A percentile compares a stretch with the other conserved stretches of the same genome.
These are phyloP conservation scores for Yamadazyma atlantica DNA, from an alignment of 1,139 yeast genomes.

Conservation along the genomic window DNA sequence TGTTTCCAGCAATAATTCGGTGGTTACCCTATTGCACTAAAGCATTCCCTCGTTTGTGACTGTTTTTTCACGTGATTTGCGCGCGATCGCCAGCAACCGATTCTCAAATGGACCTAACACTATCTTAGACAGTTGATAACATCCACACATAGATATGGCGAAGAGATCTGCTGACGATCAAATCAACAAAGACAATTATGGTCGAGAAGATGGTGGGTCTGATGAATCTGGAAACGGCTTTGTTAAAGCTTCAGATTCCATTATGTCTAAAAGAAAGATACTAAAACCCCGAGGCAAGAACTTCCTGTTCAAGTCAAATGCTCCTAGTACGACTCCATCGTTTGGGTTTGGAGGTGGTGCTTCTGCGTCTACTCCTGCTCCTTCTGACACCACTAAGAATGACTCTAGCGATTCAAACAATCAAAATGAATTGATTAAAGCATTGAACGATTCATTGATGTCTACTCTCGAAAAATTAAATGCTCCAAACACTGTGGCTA, in stretches of 20 bases:
- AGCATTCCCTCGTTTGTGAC: no score
- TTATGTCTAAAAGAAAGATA: constrained; percentile 67
- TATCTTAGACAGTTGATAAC: no score
- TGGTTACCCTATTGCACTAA: no score
- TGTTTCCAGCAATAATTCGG: no score
- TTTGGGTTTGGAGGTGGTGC: no score
- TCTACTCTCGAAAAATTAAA: constrained; percentile 47
- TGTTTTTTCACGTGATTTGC: no score
- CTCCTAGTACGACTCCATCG: background rate
- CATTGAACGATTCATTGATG: constrained; percentile 67
- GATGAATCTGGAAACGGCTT: constrained; percentile 31
- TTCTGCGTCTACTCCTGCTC: no score
- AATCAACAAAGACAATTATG: constrained; percentile 46
- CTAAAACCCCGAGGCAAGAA: constrained; percentile 52
- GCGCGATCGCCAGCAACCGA: no score
- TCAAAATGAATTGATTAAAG: constrained; percentile 50
- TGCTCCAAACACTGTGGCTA: constrained; percentile 49
- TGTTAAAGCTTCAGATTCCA: constrained; percentile 55
- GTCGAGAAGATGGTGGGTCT: constrained; percentile 32
- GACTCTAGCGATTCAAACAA: no score
- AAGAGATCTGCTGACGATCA: constrained; percentile 68
- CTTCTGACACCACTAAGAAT: no score
- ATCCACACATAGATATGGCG: no score
- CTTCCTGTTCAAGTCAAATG: background rate
- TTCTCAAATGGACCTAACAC: no score